These are phyloP conservation scores for Perilla frutescens DNA, from an alignment of 257 asterid genomes.

Conservation along the genomic window DNA sequence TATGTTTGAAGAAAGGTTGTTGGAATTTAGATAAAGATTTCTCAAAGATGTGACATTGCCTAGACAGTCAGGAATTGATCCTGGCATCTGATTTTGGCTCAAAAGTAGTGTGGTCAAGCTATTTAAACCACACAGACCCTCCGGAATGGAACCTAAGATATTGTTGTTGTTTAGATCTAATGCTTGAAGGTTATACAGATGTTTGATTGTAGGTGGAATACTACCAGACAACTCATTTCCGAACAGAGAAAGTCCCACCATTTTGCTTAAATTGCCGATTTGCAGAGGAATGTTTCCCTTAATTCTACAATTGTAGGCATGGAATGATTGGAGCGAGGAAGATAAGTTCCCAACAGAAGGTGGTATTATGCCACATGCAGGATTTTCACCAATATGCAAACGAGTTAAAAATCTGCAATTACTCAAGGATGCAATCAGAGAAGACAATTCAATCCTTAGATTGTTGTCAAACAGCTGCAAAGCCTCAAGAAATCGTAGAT, in stretches of 20 bases:
- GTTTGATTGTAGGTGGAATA: slow-evolving; percentile 22
- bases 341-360: slow-evolving; percentile 45
- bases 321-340: slow-evolving; percentile 1
- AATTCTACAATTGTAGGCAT: neutral
- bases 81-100: slow-evolving; percentile 22
- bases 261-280: slow-evolving; percentile 22
- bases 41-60: slow-evolving; percentile 34
- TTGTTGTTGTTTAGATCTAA: neutral
- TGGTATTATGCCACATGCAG: slow-evolving; percentile 32
- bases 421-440: slow-evolving; percentile 40
- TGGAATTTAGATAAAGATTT: slow-evolving; percentile 13
- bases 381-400: slow-evolving; percentile 26
- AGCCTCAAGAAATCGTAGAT: neutral
- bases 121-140: slow-evolving; percentile 21
- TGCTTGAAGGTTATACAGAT: slow-evolving; percentile 32
- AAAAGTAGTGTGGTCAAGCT: neutral
- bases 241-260: neutral
- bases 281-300: neutral
- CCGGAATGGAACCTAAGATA: slow-evolving; percentile 22
- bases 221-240: slow-evolving; percentile 27
- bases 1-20: slow-evolving; percentile 31
- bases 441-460: neutral
- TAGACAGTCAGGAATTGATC: slow-evolving; percentile 37
- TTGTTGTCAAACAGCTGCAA: slow-evolving; percentile 30
- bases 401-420: slow-evolving; percentile 30